Conservation (phyloP, 2,329 filamentous ascomycete species). For the Xenosphaeropsis pyriputrescens region DNA sequence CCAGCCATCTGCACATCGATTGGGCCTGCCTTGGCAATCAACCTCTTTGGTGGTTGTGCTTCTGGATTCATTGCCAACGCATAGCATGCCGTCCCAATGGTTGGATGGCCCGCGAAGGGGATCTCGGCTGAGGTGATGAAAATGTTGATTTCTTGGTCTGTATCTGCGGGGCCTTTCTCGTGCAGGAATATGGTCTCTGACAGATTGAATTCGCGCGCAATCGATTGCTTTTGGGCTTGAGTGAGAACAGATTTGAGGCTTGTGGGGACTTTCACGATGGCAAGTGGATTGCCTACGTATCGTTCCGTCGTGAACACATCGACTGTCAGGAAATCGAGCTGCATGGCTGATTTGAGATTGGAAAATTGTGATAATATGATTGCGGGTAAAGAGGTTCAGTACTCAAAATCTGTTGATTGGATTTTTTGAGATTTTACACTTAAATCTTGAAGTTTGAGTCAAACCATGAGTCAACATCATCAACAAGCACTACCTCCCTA, state of each 20-base stretch:
- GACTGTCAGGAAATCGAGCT: conserved; percentile 31
- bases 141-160: conserved; percentile 33
- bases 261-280: conserved; percentile 37
- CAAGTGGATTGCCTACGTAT: conserved; percentile 44
- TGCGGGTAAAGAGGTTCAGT: too few species aligned
- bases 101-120: conserved; percentile 47
- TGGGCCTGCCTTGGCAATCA: conserved; percentile 39
- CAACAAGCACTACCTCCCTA: too few species aligned
- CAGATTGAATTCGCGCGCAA: conserved; percentile 49
- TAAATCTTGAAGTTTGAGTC: too few species aligned
- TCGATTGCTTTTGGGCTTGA: conserved; percentile 37
- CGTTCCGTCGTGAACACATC: conserved; percentile 40
- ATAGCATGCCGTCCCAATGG: conserved; percentile 38
- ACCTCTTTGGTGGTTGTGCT: conserved; percentile 16
- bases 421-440: too few species aligned
- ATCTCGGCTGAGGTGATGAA: conserved; percentile 38
- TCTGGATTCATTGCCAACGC: conserved; percentile 19
- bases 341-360: not conserved
- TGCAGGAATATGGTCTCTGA: conserved; percentile 50
- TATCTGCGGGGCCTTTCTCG: conserved; percentile 17
- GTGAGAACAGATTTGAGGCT: conserved; percentile 23
- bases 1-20: conserved; percentile 24
- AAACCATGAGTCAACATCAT: too few species aligned
- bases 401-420: too few species aligned
- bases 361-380: not conserved